Conservation (phyloP, 192 early-diverging fungal genomes). For the Jimgerdemannia lactiflua region DNA sequence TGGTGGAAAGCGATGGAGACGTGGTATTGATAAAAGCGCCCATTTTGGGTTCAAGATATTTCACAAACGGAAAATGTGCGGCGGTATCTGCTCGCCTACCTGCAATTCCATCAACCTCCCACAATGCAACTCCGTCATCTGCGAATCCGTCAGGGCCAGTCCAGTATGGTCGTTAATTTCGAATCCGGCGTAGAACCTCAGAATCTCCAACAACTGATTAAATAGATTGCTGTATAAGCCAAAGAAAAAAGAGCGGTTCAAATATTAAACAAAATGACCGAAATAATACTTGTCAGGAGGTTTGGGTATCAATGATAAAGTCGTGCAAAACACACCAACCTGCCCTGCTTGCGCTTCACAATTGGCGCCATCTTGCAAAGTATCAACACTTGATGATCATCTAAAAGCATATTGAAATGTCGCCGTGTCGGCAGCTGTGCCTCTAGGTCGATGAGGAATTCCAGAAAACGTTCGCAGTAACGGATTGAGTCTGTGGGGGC, state of each 20-base stretch:
- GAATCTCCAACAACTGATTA: constrained; percentile 63
- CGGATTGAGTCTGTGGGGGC: constrained; percentile 40
- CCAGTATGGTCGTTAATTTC: constrained; percentile 85
- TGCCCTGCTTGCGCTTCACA: constrained; percentile 26
- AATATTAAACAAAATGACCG: no score
- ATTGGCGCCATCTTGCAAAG: constrained; percentile 47
- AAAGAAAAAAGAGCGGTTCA: no score
- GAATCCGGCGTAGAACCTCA: constrained; percentile 74
- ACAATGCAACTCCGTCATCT: constrained; percentile 63
- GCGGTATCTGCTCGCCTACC: constrained; percentile 11
- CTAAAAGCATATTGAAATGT: constrained; percentile 74
- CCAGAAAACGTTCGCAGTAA: constrained; percentile 72
- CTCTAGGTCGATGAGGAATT: constrained; percentile 85
- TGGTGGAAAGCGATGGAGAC: constrained; percentile 1
- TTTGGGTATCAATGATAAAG: background rate
- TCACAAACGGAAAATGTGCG: no score
- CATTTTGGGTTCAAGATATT: background rate
- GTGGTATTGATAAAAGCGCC: background rate
- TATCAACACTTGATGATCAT: constrained; percentile 74
- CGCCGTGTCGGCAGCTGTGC: constrained; percentile 92
- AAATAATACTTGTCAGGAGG: background rate
- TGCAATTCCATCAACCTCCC: constrained; percentile 66
- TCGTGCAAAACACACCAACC: background rate
- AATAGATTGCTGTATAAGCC: constrained; percentile 34
- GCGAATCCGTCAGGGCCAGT: constrained; percentile 58